Conservation (phyloP, 2,329 filamentous ascomycete species). For the Monilinia fructigena region DNA sequence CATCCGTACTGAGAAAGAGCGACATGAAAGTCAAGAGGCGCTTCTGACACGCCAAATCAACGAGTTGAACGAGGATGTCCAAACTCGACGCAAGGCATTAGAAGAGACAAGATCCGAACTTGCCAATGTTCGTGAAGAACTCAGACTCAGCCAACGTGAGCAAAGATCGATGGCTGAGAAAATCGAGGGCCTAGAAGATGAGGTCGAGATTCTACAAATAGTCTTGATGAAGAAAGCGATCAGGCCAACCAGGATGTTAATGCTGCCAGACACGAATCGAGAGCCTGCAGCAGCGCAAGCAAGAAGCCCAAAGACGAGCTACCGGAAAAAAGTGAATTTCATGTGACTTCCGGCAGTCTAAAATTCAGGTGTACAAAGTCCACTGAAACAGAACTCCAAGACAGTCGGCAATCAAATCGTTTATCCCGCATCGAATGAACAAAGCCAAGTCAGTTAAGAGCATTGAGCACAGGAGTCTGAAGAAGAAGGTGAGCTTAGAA, state of each 20-base stretch:
- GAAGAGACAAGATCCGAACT: slow-evolving; percentile 67
- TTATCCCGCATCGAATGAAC: too few species aligned
- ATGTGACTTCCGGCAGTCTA: too few species aligned
- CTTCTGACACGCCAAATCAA: slow-evolving; percentile 71
- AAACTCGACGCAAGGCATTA: slow-evolving; percentile 62
- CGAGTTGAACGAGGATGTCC: slow-evolving; percentile 69
- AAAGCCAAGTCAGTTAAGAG: too few species aligned
- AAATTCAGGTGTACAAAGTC: too few species aligned
- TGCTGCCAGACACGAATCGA: slow-evolving; percentile 46
- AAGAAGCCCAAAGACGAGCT: too few species aligned
- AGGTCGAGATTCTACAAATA: slow-evolving; percentile 70
- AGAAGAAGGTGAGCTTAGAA: too few species aligned
- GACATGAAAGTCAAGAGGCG: slow-evolving; percentile 70
- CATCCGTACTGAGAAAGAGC: slow-evolving; percentile 67
- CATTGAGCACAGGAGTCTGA: too few species aligned
- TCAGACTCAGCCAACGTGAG: slow-evolving; percentile 65
- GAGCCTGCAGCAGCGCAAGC: too few species aligned
- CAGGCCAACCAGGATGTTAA: slow-evolving; percentile 52
- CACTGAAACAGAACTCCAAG: too few species aligned
- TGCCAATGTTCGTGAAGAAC: slow-evolving; percentile 63
- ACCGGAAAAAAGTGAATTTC: too few species aligned
- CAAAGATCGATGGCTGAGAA: slow-evolving; percentile 63
- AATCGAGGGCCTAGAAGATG: slow-evolving; percentile 68
- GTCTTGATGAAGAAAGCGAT: slow-evolving; percentile 57
- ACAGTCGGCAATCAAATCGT: too few species aligned